Base-by-base conservation (phyloP, 2,329 filamentous ascomycete species). In the Penicillium paneum region DNA sequence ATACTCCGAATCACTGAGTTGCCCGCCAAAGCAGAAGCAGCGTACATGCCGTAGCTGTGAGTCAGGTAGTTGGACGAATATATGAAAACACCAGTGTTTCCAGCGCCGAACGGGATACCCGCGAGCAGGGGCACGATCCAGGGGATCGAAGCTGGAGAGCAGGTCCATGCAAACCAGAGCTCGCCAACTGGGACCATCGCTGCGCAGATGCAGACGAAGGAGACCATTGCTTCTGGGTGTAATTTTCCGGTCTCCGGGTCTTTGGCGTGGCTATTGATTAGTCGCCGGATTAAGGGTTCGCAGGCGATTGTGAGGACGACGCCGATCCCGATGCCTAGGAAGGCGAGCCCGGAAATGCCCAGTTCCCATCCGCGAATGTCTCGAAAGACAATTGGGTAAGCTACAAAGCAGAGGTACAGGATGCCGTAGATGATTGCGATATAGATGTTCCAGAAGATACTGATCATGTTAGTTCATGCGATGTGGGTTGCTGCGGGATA, bases 81-180 rank as follows among this genome's bases (percentile, higher is more conserved):
- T 66, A 95, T 92, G 75, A 95, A 95, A 35, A 89, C 84, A 3
- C 85, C 80, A 8, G 83, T 86, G 64, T 93, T 94, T 0, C 90
- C 90, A 0, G 82, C 79, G 10, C 90, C 90, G 63, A 94, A 95
- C 0, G 87, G 88, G 6, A 95, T 81, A 0, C 90, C 90, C 1
- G 90, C 90, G 0, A 89, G 76, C 45, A 95, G 87, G 1, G 90
- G 88, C 19, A 84, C 79, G n/a, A 91, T 85, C 87, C 89, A 95
- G 69, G 90, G 91, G 31, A 95, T 90, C 5, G 83, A 82, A 0
- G 74, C 76, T 0, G 91, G 91, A 0, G 91, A 83, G 57, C 87
- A 91, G 0, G 91, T 96, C 91, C 91, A 96, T 0, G 89, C 85
- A 67, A 97, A 97, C 71, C 87, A 88, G 24, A 97, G 81, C 71